phyloP scores from a whole-genome alignment of 179 eudicot species.

The Amaranthus tricolor region DNA sequence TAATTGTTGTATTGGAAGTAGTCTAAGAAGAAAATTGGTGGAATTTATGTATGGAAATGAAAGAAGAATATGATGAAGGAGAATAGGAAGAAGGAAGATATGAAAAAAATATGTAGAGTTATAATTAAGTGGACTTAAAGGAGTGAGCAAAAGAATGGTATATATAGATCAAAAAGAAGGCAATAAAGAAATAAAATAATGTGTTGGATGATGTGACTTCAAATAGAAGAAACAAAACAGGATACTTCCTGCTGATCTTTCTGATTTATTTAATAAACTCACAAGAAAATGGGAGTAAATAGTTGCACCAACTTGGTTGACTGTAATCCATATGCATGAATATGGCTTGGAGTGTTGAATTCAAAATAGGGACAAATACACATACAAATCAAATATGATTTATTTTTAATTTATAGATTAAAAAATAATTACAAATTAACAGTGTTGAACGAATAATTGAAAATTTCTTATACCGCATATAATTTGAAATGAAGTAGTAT shows the following conservation, averaged over 20 bases:
- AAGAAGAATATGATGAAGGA: background rate
- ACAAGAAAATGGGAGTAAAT: slow-evolving; percentile 15
- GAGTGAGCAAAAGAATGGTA: slow-evolving; percentile 20
- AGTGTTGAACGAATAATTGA: too few relatives aligned
- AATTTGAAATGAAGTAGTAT: too few relatives aligned
- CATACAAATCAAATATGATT: too few relatives aligned
- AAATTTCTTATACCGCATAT: too few relatives aligned
- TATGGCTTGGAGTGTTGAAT: too few relatives aligned
- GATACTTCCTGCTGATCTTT: too few relatives aligned
- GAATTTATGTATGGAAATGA: background rate
- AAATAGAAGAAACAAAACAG: background rate
- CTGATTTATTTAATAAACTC: background rate
- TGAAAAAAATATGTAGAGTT: background rate
- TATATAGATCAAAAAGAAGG: slow-evolving; percentile 10
- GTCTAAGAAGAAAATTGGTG: background rate
- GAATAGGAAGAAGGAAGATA: background rate
- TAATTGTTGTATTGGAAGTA: background rate
- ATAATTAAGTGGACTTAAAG: slow-evolving; percentile 9
- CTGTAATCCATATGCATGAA: too few relatives aligned
- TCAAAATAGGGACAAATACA: too few relatives aligned
- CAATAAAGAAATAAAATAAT: too few relatives aligned
- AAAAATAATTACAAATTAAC: too few relatives aligned
- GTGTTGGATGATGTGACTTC: slow-evolving; percentile 13
- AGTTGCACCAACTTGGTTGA: too few relatives aligned
- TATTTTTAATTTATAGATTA: too few relatives aligned